Percentiles rank a stretch among this genome's conserved stretches.
Conservation (phyloP, 2,329 filamentous ascomycete species). For the Penicillium aurantiogriseum region DNA sequence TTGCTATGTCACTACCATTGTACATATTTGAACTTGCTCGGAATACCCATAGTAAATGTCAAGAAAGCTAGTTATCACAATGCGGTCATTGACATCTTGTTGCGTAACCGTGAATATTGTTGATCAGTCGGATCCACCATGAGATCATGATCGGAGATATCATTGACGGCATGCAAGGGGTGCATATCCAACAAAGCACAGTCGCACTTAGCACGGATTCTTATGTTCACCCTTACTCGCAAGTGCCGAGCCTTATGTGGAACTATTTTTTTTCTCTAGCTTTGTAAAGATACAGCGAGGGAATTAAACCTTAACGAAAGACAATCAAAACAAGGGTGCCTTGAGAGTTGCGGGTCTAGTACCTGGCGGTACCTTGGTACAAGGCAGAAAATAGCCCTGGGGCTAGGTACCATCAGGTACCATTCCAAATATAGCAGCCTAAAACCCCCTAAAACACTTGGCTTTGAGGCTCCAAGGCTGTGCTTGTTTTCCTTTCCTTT, state of each 20-base stretch:
- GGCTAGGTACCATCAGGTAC: conserved; percentile 5
- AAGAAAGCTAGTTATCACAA: neutral
- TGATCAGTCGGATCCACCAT: conserved; percentile 11
- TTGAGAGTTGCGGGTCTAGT: neutral
- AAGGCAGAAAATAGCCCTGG: neutral
- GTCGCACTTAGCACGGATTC: neutral
- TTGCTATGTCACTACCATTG: neutral
- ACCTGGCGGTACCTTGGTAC: neutral
- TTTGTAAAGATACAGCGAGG: neutral
- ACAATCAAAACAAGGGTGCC: neutral
- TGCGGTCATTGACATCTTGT: neutral
- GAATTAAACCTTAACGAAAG: neutral
- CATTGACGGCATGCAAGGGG: conserved; percentile 14
- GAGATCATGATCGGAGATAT: conserved; percentile 15
- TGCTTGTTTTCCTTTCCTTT: neutral
- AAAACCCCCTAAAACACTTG: conserved; percentile 18
- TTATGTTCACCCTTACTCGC: neutral
- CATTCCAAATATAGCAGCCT: conserved; percentile 7
- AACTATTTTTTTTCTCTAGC: too few species aligned
- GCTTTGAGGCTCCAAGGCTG: conserved; percentile 11
- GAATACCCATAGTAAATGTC: neutral
- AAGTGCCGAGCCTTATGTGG: neutral
- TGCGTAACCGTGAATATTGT: neutral
- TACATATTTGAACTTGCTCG: neutral
- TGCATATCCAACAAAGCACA: neutral